phyloP scores from a whole-genome alignment of 768 basidiomycete genomes.

The Suillus paluster region DNA sequence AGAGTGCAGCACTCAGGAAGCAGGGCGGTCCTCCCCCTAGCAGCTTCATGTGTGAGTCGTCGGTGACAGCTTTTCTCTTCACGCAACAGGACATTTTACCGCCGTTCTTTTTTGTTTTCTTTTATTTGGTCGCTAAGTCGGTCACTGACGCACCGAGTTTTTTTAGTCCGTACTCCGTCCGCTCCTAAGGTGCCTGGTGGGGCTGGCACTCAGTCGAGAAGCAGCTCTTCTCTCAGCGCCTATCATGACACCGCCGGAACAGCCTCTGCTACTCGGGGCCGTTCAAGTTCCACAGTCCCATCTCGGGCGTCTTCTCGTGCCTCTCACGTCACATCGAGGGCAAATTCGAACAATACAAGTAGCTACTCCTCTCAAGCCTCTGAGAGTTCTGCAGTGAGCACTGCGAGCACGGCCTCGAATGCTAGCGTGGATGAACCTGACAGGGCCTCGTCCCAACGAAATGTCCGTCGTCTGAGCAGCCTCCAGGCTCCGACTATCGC shows the following conservation, averaged over 20 bases:
- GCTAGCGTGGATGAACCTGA: constrained; percentile 23
- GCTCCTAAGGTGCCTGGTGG: constrained; percentile 47
- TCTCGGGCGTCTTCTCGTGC: constrained; percentile 50
- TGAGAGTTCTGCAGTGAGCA: constrained; percentile 30
- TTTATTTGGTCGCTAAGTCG: neutral
- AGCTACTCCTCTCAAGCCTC: constrained; percentile 32
- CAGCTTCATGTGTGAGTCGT: constrained; percentile 71
- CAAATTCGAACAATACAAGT: constrained; percentile 8
- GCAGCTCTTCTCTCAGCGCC: constrained; percentile 43
- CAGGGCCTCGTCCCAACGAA: constrained; percentile 30
- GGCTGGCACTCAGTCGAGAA: constrained; percentile 40
- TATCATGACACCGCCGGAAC: constrained; percentile 24
- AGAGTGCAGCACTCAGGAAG: constrained; percentile 48
- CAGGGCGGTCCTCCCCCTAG: constrained; percentile 58
- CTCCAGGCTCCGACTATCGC: constrained; percentile 60
- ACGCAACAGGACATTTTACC: neutral
- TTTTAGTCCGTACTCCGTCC: constrained; percentile 51
- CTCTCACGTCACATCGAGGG: constrained; percentile 31
- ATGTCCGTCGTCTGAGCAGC: constrained; percentile 57
- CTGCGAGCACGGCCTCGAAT: constrained; percentile 28
- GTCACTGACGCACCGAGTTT: neutral
- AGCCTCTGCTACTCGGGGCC: constrained; percentile 14
- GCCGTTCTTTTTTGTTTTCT: constrained; percentile 5
- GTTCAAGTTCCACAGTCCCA: constrained; percentile 24
- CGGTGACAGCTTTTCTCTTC: neutral